A percentile compares a stretch with the other conserved stretches of the same genome.
phyloP scores from a whole-genome alignment of 768 basidiomycete genomes.

The Pisolithus orientalis region DNA sequence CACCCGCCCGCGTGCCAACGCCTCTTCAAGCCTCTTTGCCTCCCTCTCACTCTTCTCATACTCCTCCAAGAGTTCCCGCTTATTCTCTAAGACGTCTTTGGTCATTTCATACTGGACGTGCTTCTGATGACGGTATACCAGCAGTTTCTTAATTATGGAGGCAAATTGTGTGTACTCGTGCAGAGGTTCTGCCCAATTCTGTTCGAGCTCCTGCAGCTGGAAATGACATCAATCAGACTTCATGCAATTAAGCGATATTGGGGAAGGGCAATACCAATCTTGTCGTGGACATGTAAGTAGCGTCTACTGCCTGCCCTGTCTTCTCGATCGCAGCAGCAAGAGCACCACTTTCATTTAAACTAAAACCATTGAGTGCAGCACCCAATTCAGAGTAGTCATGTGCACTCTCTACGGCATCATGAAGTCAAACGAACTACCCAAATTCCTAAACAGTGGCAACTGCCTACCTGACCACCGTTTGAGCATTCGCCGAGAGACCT shows the following conservation, averaged over 20 bases:
- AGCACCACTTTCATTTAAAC: constrained; percentile 72
- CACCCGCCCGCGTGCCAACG: constrained; percentile 57
- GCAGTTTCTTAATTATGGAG: constrained; percentile 86
- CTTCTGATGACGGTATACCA: constrained; percentile 95
- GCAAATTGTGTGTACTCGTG: constrained; percentile 96
- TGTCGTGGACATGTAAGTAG: constrained; percentile 89
- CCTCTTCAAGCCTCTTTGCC: constrained; percentile 83
- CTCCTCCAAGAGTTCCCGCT: constrained; percentile 79
- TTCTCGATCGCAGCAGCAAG: constrained; percentile 88
- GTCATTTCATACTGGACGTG: constrained; percentile 98
- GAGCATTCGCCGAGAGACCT: constrained; percentile 84
- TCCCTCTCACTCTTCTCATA: constrained; percentile 91
- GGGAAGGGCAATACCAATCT: constrained; percentile 55
- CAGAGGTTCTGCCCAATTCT: constrained; percentile 92
- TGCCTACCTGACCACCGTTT: constrained; percentile 90
- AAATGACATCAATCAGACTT: constrained; percentile 6
- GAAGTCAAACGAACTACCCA: constrained; percentile 4
- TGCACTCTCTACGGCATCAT: constrained; percentile 50
- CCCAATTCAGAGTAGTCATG: constrained; percentile 90
- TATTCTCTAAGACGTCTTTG: constrained; percentile 80
- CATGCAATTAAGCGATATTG: constrained; percentile 1
- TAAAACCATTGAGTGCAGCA: constrained; percentile 88
- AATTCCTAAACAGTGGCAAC: not conserved
- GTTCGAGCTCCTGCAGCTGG: constrained; percentile 90
- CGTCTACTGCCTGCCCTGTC: constrained; percentile 93